These are phyloP conservation scores for Linnemannia zychae DNA, from an alignment of 192 early-diverging fungal genomes.

Conservation along the genomic window DNA sequence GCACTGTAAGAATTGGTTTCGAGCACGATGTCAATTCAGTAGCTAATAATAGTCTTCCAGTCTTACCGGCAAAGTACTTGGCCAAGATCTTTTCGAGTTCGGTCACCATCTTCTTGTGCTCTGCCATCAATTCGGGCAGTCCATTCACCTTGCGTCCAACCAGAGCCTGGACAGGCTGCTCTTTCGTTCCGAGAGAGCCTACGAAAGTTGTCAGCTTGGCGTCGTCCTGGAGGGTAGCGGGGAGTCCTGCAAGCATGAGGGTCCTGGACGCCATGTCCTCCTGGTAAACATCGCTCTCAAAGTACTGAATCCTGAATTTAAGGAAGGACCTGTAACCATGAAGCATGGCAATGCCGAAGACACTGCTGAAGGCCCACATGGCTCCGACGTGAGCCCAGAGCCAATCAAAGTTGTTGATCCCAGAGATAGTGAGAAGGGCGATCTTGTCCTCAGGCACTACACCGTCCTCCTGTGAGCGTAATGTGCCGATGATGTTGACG, in stretches of 20 bases:
- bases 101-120: conserved; percentile 74
- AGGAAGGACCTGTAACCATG: conserved; percentile 68
- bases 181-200: conserved; percentile 53
- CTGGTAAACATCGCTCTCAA: conserved; percentile 70
- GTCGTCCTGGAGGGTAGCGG: conserved; percentile 69
- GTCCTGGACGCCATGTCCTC: conserved; percentile 76
- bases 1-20: neutral
- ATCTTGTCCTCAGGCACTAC: conserved; percentile 40
- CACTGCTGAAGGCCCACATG: conserved; percentile 69
- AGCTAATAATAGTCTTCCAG: neutral
- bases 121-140: conserved; percentile 73
- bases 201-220: conserved; percentile 65
- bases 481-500: conserved; percentile 69
- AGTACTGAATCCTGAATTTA: conserved; percentile 66
- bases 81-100: conserved; percentile 75
- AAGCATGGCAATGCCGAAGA: conserved; percentile 67
- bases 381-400: conserved; percentile 74
- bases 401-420: conserved; percentile 55
- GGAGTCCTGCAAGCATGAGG: conserved; percentile 75
- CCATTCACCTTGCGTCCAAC: conserved; percentile 76
- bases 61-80: conserved; percentile 64
- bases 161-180: conserved; percentile 67
- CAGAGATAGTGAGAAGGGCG: conserved; percentile 24
- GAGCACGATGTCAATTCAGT: neutral
- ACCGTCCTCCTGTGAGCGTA: conserved; percentile 28